Conservation (phyloP, 1,139 yeast genomes). For the Citeromyces hawaiiensis region DNA sequence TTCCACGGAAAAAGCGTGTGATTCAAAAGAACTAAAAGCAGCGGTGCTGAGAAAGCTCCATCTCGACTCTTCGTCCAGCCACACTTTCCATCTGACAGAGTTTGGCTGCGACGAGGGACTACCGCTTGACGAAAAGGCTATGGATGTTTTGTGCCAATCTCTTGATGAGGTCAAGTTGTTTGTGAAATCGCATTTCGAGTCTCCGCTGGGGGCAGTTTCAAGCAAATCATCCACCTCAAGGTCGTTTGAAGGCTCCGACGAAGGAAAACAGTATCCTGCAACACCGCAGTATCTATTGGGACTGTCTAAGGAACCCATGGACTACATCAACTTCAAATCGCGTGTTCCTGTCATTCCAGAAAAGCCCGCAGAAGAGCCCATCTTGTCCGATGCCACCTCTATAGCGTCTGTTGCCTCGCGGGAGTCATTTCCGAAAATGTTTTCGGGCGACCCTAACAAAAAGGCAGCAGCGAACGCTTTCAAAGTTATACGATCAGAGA, state of each 20-base stretch:
- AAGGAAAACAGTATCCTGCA: constrained; percentile 31
- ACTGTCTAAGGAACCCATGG: constrained; percentile 24
- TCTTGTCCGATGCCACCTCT: constrained; percentile 2
- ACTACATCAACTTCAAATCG: constrained; percentile 56
- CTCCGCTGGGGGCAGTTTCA: constrained; percentile 8
- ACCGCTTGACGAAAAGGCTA: constrained; percentile 35
- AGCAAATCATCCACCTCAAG: constrained; percentile 27
- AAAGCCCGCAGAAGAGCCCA: background rate
- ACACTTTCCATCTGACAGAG: constrained; percentile 59
- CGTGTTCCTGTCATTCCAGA: background rate
- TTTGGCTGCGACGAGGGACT: constrained; percentile 53
- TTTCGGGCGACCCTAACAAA: constrained; percentile 2
- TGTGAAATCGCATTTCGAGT: constrained; percentile 20
- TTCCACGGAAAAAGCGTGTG: constrained; percentile 19
- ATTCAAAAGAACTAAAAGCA: constrained; percentile 22
- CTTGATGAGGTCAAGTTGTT: constrained; percentile 27
- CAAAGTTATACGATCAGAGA: constrained; percentile 61
- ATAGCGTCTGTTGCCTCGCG: constrained; percentile 1
- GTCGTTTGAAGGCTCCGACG: constrained; percentile 30
- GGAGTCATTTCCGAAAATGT: background rate
- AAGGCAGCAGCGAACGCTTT: constrained; percentile 26
- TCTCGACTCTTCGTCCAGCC: constrained; percentile 24
- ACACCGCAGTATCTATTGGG: constrained; percentile 45
- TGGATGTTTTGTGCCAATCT: constrained; percentile 25
- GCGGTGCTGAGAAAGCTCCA: constrained; percentile 25